These are phyloP conservation scores for Metarhizium sp. DNA, from an alignment of 2,329 filamentous ascomycete species.

Conservation along the genomic window DNA sequence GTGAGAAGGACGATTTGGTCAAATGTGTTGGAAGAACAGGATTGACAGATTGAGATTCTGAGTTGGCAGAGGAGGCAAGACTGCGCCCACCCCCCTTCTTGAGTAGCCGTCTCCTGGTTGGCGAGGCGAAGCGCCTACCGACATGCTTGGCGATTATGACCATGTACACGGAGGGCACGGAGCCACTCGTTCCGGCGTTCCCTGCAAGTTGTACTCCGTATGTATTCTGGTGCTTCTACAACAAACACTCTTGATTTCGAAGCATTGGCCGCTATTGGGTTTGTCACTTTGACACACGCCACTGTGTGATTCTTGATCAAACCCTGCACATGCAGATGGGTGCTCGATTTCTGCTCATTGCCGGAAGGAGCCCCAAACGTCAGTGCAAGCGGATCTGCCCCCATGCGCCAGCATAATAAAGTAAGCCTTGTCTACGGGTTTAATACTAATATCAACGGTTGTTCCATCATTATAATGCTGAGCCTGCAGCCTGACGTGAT, in stretches of 20 bases:
- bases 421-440: not conserved
- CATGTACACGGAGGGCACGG: conserved; percentile 13
- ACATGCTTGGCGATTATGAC: conserved; percentile 13
- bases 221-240: no score
- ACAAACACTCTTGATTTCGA: no score
- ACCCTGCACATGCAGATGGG: not conserved
- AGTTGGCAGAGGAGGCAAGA: conserved; percentile 7
- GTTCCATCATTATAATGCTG: not conserved
- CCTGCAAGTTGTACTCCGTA: not conserved
- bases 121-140: conserved; percentile 19
- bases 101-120: conserved; percentile 10
- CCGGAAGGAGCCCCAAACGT: not conserved
- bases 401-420: no score
- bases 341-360: not conserved
- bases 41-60: conserved; percentile 13
- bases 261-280: no score
- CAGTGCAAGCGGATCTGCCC: not conserved
- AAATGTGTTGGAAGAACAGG: not conserved
- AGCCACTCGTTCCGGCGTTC: conserved; percentile 9
- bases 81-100: conserved; percentile 5
- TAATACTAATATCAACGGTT: not conserved
- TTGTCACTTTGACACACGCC: not conserved
- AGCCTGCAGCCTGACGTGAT: not conserved
- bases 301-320: not conserved
- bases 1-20: not conserved